Base-by-base conservation (phyloP, 139 green algal genomes). In the Chlamydomonas sp. region DNA sequence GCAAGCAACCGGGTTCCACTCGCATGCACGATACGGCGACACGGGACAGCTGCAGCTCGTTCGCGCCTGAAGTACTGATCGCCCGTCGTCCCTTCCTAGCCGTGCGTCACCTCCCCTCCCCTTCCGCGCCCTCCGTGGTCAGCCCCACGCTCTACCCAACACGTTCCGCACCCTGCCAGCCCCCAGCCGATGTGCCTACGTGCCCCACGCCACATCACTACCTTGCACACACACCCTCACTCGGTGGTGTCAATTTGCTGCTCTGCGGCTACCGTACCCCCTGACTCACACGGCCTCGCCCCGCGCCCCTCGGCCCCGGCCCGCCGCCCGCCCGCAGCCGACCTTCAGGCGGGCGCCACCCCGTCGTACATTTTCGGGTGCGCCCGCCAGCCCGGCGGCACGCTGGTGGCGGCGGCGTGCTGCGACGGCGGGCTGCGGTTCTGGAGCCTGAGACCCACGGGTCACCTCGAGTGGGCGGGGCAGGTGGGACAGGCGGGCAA, bases 381-480 rank as follows among this genome's bases (percentile, higher is more conserved):
- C 49, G 5, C 31, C 16, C 64, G 49, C 1, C 87, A 93, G 84
- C 87, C 87, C 7, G 64, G 63, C 1, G 86, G 83, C 31, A 57
- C 59, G 3, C 88, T 92, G 81, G 15, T 94, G 31, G 90, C 85
- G 2, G 67, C 76, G 57, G 79, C 88, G 1, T 94, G 90, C 80
- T 89, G 81, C 80, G 92, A 95, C 69, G 90, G 90, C 5, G 81
- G 77, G 71, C 64, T 94, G 83, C 90, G 92, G 74, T 49, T 95
- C 79, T 95, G 92, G 92, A 81, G 83, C 58, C 59, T 88, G 72
- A 31, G 84, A 20, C 58, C 62, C 31, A 49, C 18, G 15, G 59
- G n/a, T n/a, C 71, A 72, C 68, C 16, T 79, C n/a, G 64, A 84
- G 12, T 79, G 76, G 83, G 78, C 62, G 67, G 71, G 83, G 20